phyloP scores from a whole-genome alignment of 805 yeast species.

The Zygotorulaspora danielsina region DNA sequence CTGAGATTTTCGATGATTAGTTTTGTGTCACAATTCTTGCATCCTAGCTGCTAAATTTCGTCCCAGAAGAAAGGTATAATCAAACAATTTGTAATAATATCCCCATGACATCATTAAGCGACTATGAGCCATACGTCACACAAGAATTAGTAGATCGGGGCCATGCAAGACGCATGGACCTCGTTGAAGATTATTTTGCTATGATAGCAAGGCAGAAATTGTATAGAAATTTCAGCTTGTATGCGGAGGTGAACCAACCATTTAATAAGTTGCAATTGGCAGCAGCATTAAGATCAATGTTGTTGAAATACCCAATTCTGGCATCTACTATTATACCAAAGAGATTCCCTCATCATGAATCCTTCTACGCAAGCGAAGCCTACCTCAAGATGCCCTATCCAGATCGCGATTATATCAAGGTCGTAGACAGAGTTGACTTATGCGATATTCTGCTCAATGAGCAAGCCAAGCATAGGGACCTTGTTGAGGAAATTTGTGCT shows the following conservation, averaged over 20 bases:
- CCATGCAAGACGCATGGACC: conserved; percentile 32
- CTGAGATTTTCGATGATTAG: no score
- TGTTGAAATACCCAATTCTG: conserved; percentile 23
- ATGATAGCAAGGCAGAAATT: conserved; percentile 24
- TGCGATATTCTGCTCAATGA: conserved; percentile 24
- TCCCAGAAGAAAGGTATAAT: no score
- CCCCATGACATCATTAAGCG: conserved; percentile 1
- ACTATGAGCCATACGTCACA: conserved; percentile 10
- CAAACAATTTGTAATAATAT: no score
- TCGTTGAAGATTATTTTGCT: conserved; percentile 29
- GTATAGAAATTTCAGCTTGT: conserved; percentile 24
- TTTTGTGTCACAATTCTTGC: no score
- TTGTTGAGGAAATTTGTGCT: conserved; percentile 7
- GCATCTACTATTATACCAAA: conserved; percentile 21
- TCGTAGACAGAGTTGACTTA: conserved; percentile 16
- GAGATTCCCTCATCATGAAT: conserved; percentile 14
- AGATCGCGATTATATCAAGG: conserved; percentile 24
- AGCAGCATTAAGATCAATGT: conserved; percentile 17
- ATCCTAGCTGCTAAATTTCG: no score
- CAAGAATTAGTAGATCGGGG: conserved; percentile 19
- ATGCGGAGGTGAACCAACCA: conserved; percentile 18
- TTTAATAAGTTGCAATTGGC: conserved; percentile 11
- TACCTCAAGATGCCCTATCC: conserved; percentile 21
- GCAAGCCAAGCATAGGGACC: conserved; percentile 19
- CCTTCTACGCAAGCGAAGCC: conserved; percentile 21